A percentile compares a stretch with the other conserved stretches of the same genome.
phyloP scores from a whole-genome alignment of 1,284 basidiomycete genomes.

The Tetrapyrgos nigripes region DNA sequence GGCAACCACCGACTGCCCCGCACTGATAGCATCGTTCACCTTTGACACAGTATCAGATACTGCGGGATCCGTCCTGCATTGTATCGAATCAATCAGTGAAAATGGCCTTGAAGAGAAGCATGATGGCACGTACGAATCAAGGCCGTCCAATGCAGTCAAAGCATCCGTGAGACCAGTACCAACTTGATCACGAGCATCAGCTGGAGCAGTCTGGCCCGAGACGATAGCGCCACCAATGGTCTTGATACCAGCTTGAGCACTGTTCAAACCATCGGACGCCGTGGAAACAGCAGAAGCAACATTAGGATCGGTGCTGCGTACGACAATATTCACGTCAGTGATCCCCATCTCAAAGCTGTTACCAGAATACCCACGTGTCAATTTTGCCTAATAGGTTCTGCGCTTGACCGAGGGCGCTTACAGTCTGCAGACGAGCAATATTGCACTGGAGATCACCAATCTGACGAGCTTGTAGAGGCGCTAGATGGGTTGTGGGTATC shows the following conservation, averaged over 20 bases:
- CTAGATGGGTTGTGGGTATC: constrained; percentile 12
- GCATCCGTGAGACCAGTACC: constrained; percentile 27
- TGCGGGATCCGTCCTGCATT: constrained; percentile 10
- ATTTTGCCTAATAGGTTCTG: constrained; percentile 31
- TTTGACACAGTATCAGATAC: constrained; percentile 18
- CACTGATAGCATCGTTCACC: constrained; percentile 15
- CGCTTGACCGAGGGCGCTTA: constrained; percentile 32
- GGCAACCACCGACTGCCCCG: constrained; percentile 20
- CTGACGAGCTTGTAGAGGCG: constrained; percentile 24
- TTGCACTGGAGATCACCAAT: constrained; percentile 31
- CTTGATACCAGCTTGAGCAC: constrained; percentile 39
- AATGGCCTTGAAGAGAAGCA: neutral
- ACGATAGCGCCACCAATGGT: constrained; percentile 42
- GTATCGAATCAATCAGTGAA: neutral
- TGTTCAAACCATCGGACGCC: constrained; percentile 32
- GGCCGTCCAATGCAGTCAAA: constrained; percentile 12
- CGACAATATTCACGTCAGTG: neutral
- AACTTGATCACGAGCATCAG: constrained; percentile 41
- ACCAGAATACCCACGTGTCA: constrained; percentile 20
- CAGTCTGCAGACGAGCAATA: constrained; percentile 40
- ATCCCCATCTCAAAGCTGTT: neutral
- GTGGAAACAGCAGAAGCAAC: constrained; percentile 32
- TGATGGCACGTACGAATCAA: constrained; percentile 32
- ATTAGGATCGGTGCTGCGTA: constrained; percentile 26
- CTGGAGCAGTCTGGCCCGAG: constrained; percentile 40